These are phyloP conservation scores for Globisporangium ultimum DNA, from an alignment of 352 stramenopile species.

Conservation along the genomic window DNA sequence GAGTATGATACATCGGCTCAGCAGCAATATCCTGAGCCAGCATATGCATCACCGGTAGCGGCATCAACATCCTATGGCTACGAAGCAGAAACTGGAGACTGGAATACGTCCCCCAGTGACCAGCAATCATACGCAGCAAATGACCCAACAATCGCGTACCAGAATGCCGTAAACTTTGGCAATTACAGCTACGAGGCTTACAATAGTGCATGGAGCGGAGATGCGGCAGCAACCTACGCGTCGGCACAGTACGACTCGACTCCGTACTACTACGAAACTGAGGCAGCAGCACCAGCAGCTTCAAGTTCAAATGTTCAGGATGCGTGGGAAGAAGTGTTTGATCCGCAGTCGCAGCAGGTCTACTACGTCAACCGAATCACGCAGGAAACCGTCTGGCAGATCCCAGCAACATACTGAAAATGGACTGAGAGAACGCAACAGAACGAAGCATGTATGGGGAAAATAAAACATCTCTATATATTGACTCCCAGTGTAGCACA, in stretches of 20 bases:
- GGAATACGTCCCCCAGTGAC: neutral
- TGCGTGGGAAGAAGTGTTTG: conserved; percentile 68
- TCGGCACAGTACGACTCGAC: neutral
- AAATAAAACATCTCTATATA: conserved; percentile 23
- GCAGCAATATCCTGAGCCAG: neutral
- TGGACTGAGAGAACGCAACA: neutral
- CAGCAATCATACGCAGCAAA: conserved; percentile 5
- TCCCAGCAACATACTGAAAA: conserved; percentile 8
- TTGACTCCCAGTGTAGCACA: neutral
- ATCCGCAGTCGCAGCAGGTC: conserved; percentile 36
- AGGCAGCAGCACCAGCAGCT: neutral
- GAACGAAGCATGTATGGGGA: neutral
- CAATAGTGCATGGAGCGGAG: neutral
- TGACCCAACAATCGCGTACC: no score
- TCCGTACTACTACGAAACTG: neutral
- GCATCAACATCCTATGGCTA: neutral
- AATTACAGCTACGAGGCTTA: neutral
- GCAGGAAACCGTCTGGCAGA: conserved; percentile 52
- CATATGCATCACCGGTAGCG: neutral
- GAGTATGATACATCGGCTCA: no score
- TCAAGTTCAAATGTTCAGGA: neutral
- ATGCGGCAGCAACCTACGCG: neutral
- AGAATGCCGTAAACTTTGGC: neutral
- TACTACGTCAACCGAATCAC: conserved; percentile 75
- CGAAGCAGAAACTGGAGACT: neutral